Evolutionary conservation across 1,139 yeast species (phyloP).

Genomic region (Kurtzmaniella natalensis): DNA sequence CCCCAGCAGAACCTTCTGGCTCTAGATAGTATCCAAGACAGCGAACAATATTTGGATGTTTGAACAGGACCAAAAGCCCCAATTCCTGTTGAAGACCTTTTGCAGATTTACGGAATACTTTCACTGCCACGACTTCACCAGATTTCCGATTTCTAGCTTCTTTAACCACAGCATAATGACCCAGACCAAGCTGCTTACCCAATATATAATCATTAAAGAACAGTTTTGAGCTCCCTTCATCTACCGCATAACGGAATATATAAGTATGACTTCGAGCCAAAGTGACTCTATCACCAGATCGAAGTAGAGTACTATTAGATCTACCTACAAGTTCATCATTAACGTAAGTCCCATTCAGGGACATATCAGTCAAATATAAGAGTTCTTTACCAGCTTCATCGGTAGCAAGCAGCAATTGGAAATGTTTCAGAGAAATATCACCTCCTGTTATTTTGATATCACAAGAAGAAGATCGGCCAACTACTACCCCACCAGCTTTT

Average conservation of each 20-base stretch:
- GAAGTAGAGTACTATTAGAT: constrained; percentile 43
- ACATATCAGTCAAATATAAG: constrained; percentile 51
- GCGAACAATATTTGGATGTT: constrained; percentile 68
- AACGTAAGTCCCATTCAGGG: constrained; percentile 65
- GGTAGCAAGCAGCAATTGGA: constrained; percentile 43
- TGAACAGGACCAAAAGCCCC: constrained; percentile 57
- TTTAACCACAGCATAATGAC: constrained; percentile 75
- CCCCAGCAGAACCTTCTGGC: constrained; percentile 44
- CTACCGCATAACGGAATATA: constrained; percentile 46
- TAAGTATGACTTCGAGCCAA: constrained; percentile 59
- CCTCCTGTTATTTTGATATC: constrained; percentile 51
- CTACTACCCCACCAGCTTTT: constrained; percentile 27
- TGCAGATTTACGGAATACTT: constrained; percentile 59
- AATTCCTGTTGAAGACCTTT: constrained; percentile 64
- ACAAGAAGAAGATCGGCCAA: constrained; percentile 65
- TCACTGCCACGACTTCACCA: constrained; percentile 65
- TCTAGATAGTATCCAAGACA: constrained; percentile 66
- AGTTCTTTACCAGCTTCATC: constrained; percentile 35
- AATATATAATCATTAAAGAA: constrained; percentile 60
- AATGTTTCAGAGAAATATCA: constrained; percentile 68
- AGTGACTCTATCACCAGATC: constrained; percentile 60
- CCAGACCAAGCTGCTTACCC: constrained; percentile 64
- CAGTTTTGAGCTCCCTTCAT: constrained; percentile 23
- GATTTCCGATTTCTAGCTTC: constrained; percentile 57
- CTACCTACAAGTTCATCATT: constrained; percentile 55